Conservation (phyloP, 2,329 filamentous ascomycete species). For the Sarocladium brachiariae region DNA sequence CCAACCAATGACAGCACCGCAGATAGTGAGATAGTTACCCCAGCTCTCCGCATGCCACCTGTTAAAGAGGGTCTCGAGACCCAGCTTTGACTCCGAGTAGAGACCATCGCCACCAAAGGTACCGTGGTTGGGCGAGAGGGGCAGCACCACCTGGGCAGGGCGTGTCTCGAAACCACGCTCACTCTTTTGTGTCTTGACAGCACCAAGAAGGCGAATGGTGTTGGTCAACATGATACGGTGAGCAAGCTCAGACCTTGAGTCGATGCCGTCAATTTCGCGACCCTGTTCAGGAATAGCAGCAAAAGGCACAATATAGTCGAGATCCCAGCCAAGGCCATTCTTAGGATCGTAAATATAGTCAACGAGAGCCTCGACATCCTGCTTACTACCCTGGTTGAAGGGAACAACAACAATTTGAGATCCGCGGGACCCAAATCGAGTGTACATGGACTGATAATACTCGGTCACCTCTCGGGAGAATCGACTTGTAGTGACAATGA, state of each 20-base stretch:
- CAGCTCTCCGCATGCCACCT: constrained; percentile 97
- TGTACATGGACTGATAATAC: constrained; percentile 99
- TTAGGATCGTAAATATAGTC: constrained; percentile 97
- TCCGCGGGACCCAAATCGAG: constrained; percentile 83
- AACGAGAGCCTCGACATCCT: constrained; percentile 89
- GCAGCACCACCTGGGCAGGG: constrained; percentile 91
- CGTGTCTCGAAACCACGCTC: constrained; percentile 86
- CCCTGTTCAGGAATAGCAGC: constrained; percentile 97
- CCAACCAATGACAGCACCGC: constrained; percentile 97
- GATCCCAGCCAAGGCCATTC: constrained; percentile 95
- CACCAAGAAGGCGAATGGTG: constrained; percentile 81
- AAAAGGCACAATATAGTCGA: constrained; percentile 93
- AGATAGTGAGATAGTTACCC: constrained; percentile 96
- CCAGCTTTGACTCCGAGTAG: constrained; percentile 97
- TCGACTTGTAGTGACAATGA: constrained; percentile 91
- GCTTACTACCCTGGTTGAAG: constrained; percentile 98
- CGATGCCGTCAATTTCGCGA: constrained; percentile 91
- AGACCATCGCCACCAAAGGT: constrained; percentile 97
- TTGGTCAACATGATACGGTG: constrained; percentile 99
- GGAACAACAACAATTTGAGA: constrained; percentile 97
- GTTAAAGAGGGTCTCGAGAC: constrained; percentile 95
- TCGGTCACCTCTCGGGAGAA: constrained; percentile 97
- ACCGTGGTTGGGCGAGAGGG: constrained; percentile 94
- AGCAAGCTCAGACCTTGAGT: constrained; percentile 95
- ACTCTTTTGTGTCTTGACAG: constrained; percentile 85